Conservation (phyloP, 371 early-diverging fungal genomes). For the Syncephalastrum racemosum region DNA sequence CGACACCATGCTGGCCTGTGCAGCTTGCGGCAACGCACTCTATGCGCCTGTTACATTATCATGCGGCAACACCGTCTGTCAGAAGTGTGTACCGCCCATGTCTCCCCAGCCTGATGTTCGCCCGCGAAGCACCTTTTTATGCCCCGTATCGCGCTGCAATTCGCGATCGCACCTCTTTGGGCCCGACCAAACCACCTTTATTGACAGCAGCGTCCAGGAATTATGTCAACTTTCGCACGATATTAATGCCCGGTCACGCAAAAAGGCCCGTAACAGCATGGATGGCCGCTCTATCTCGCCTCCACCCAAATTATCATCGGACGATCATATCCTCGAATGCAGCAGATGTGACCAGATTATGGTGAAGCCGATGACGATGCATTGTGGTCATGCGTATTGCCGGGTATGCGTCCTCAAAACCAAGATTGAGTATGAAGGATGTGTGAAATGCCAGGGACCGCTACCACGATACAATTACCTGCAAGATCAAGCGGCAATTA, state of each 20-base stretch:
- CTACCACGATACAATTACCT: slow-evolving; percentile 29
- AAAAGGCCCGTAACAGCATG: slow-evolving; percentile 7
- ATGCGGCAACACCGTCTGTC: slow-evolving; percentile 48
- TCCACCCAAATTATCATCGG: no score
- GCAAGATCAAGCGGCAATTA: slow-evolving; percentile 18
- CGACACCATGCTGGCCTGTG: slow-evolving; percentile 8
- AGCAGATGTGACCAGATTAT: slow-evolving; percentile 54
- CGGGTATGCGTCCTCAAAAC: slow-evolving; percentile 48
- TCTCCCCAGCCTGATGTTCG: not conserved
- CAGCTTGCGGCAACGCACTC: slow-evolving; percentile 32
- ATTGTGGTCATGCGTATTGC: slow-evolving; percentile 76
- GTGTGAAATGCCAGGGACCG: slow-evolving; percentile 22
- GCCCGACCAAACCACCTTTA: slow-evolving; percentile 3
- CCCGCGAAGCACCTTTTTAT: slow-evolving; percentile 22
- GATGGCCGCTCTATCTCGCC: slow-evolving; percentile 43
- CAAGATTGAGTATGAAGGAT: slow-evolving; percentile 17
- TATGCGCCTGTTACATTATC: slow-evolving; percentile 43
- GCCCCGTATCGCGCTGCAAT: slow-evolving; percentile 28
- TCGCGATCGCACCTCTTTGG: slow-evolving; percentile 34
- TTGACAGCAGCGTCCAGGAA: no score
- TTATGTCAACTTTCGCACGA: no score
- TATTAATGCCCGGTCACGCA: slow-evolving; percentile 5
- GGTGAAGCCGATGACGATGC: slow-evolving; percentile 60
- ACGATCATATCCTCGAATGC: slow-evolving; percentile 28
- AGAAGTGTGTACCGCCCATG: slow-evolving; percentile 32